phyloP scores from a whole-genome alignment of 1,284 basidiomycete species.

The Trichosporon faecale region DNA sequence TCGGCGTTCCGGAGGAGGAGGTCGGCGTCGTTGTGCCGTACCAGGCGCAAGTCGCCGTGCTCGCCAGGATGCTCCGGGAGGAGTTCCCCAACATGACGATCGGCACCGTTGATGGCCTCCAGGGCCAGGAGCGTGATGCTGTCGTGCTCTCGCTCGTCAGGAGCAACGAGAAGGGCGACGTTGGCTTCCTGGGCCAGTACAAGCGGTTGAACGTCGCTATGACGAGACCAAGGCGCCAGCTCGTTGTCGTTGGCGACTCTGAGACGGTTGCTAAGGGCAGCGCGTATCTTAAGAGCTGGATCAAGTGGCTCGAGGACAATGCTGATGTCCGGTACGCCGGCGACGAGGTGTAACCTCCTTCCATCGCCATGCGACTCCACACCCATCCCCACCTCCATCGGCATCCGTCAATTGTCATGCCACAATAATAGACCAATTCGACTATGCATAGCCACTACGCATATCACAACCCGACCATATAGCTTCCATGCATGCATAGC shows the following conservation, averaged over 20 bases:
- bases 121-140: constrained; percentile 74
- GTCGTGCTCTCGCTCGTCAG: constrained; percentile 83
- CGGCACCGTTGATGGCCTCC: constrained; percentile 88
- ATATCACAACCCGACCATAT: too few species aligned
- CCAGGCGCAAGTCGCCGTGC: constrained; percentile 82
- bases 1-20: constrained; percentile 67
- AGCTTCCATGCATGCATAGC: too few species aligned
- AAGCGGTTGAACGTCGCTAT: constrained; percentile 89
- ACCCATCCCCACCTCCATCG: background rate
- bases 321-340: constrained; percentile 84
- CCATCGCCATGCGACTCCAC: background rate
- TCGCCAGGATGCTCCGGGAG: constrained; percentile 69
- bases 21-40: constrained; percentile 94
- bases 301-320: constrained; percentile 80
- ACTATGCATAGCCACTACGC: too few species aligned
- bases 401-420: background rate
- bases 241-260: constrained; percentile 87
- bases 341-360: constrained; percentile 28
- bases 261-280: constrained; percentile 80
- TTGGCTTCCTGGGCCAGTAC: constrained; percentile 88
- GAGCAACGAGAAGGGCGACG: constrained; percentile 76
- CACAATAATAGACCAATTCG: too few species aligned
- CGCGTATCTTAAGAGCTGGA: constrained; percentile 79
- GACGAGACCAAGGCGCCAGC: constrained; percentile 85
- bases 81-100: constrained; percentile 75